A percentile compares a stretch with the other conserved stretches of the same genome.
These are phyloP conservation scores for Apiospora arundinis DNA, from an alignment of 2,329 filamentous ascomycete genomes.

Conservation along the genomic window DNA sequence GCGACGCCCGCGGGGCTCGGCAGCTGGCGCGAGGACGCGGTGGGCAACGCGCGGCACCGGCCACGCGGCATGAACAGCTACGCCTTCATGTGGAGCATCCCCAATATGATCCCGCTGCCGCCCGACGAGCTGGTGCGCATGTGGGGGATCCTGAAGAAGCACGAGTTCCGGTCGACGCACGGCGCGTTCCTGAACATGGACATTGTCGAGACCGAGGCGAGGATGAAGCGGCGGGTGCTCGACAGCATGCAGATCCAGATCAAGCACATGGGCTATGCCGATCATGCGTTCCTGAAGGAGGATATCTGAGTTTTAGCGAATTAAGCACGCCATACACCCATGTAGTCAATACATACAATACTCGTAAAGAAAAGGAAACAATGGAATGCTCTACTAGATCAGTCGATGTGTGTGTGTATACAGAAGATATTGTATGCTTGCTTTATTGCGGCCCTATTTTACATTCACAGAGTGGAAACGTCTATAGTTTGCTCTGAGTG, in stretches of 20 bases:
- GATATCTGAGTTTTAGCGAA: constrained; percentile 24
- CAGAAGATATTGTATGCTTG: no score
- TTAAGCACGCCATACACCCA: background rate
- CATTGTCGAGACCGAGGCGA: constrained; percentile 55
- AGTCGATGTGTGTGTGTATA: no score
- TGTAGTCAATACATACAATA: background rate
- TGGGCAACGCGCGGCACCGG: constrained; percentile 42
- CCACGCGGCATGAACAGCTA: constrained; percentile 60
- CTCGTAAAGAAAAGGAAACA: background rate
- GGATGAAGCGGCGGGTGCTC: constrained; percentile 68
- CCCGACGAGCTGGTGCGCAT: constrained; percentile 69
- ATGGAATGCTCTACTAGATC: no score
- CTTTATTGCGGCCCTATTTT: background rate
- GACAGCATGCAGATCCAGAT: constrained; percentile 81
- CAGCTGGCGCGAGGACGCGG: constrained; percentile 53
- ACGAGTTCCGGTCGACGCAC: constrained; percentile 70
- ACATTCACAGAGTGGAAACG: background rate
- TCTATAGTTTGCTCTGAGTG: constrained; percentile 61
- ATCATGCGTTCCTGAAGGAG: constrained; percentile 47
- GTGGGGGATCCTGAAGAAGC: constrained; percentile 69
- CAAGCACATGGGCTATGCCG: constrained; percentile 53
- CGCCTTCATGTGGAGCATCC: constrained; percentile 79
- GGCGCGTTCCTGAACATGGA: constrained; percentile 71
- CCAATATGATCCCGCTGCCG: constrained; percentile 75
- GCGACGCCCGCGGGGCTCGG: constrained; percentile 67